Evolutionary conservation across 371 early-diverging fungal genomes (phyloP).

Genomic region (Zychaea mexicana): DNA sequence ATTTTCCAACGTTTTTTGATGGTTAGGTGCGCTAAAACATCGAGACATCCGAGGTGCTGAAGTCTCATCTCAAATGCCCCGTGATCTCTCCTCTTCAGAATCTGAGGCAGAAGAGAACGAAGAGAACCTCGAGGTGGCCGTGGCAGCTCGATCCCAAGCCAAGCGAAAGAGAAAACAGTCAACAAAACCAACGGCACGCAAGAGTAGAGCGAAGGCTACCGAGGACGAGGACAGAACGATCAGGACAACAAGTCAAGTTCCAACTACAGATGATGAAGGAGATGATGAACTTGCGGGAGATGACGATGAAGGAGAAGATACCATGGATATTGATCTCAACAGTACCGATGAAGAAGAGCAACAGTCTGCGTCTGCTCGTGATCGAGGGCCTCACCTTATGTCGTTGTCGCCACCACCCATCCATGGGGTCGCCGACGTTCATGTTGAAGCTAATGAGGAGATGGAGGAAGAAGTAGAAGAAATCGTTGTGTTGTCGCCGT

Average conservation of each 20-base stretch:
- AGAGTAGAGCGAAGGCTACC: background rate
- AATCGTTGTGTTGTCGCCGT: too few species aligned
- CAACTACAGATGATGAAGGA: constrained; percentile 22
- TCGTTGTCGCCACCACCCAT: background rate
- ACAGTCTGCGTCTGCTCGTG: too few species aligned
- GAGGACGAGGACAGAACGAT: background rate
- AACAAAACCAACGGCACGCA: background rate
- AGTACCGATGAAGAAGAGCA: constrained; percentile 5
- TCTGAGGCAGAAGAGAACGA: constrained; percentile 16
- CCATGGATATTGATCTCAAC: constrained; percentile 3
- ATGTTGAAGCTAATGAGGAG: too few species aligned
- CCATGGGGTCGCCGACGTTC: too few species aligned
- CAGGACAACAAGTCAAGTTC: constrained; percentile 24
- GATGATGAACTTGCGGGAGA: background rate
- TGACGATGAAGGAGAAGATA: background rate
- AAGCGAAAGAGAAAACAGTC: background rate
- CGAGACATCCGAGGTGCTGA: constrained; percentile 73
- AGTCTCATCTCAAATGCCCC: constrained; percentile 63
- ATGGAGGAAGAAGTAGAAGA: too few species aligned
- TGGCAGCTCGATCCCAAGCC: background rate
- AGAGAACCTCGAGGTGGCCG: constrained; percentile 3
- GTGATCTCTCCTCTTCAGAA: constrained; percentile 21
- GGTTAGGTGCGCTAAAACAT: constrained; percentile 68
- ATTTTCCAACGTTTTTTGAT: too few species aligned
- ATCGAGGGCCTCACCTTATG: background rate